These are phyloP conservation scores for Alliaria petiolata DNA, from an alignment of 345 rosid species.

Conservation along the genomic window DNA sequence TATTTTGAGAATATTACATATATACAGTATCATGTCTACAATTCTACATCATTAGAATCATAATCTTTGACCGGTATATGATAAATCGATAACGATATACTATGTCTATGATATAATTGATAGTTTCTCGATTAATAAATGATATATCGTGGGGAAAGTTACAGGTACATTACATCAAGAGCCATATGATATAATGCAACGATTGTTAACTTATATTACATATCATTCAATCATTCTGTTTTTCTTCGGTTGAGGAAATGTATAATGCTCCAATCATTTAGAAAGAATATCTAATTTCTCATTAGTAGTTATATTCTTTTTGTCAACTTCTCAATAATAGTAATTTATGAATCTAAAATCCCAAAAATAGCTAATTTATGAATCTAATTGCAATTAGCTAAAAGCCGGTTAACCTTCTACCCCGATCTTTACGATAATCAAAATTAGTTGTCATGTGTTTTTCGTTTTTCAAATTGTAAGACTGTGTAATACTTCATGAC, in stretches of 20 bases:
- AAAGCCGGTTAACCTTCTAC: background rate
- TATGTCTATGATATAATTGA: background rate
- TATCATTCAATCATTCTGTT: too few relatives aligned
- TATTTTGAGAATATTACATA: background rate
- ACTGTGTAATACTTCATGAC: background rate
- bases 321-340: background rate
- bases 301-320: background rate
- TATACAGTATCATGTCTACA: slow-evolving; percentile 7
- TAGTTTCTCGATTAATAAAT: background rate
- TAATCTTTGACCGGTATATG: slow-evolving; percentile 12
- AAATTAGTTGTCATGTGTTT: background rate
- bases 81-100: background rate
- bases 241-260: too few relatives aligned
- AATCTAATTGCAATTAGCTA: background rate
- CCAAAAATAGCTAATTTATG: too few relatives aligned
- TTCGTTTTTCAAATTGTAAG: background rate
- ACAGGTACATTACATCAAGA: too few relatives aligned
- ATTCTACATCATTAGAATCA: background rate
- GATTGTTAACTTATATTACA: too few relatives aligned
- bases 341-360: background rate
- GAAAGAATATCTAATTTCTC: background rate
- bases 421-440: background rate
- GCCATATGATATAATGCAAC: too few relatives aligned
- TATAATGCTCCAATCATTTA: background rate
- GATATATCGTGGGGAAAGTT: too few relatives aligned